Evolutionary conservation across 1,284 basidiomycete species (phyloP).

Genomic region (Ustilago vetiveriae): DNA sequence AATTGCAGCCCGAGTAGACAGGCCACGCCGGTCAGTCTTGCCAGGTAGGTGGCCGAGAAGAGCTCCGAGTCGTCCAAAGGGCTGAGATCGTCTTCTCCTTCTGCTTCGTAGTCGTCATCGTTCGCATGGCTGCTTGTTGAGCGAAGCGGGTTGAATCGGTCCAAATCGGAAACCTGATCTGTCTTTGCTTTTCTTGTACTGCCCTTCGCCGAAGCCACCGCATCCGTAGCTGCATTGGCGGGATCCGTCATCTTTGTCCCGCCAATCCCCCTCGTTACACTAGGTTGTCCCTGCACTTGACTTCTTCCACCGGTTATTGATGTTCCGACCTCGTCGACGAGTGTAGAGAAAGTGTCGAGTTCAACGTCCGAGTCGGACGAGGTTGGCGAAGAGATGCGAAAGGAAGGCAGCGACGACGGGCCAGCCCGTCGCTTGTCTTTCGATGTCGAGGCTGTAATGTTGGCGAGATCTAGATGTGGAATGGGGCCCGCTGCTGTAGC

Average conservation of each 20-base stretch:
- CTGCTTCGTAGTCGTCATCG: slow-evolving; percentile 8
- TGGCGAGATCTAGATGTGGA: too few relatives aligned
- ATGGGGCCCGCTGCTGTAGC: too few relatives aligned
- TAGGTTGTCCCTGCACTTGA: too few relatives aligned
- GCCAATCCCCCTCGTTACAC: not conserved
- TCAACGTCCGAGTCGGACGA: slow-evolving; percentile 24
- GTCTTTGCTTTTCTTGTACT: not conserved
- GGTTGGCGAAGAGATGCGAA: slow-evolving; percentile 32
- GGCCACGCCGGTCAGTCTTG: slow-evolving; percentile 45
- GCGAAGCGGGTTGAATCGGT: slow-evolving; percentile 26
- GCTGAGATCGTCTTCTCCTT: slow-evolving; percentile 8
- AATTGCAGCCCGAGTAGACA: slow-evolving; percentile 52
- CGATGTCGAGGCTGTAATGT: slow-evolving; percentile 15
- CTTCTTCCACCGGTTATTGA: not conserved
- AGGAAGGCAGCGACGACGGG: slow-evolving; percentile 28
- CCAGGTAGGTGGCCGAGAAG: slow-evolving; percentile 38
- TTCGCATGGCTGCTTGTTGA: not conserved
- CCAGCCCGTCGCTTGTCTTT: slow-evolving; percentile 19
- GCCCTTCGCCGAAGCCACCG: not conserved
- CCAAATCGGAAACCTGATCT: slow-evolving; percentile 10
- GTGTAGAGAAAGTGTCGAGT: slow-evolving; percentile 29
- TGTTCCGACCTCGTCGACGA: not conserved
- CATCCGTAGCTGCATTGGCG: slow-evolving; percentile 9
- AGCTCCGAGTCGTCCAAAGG: slow-evolving; percentile 32
- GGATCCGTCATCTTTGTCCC: slow-evolving; percentile 25